Evolutionary conservation across 2,329 filamentous ascomycete genomes (phyloP).

Genomic region (Verticillium zaregamsianum): DNA sequence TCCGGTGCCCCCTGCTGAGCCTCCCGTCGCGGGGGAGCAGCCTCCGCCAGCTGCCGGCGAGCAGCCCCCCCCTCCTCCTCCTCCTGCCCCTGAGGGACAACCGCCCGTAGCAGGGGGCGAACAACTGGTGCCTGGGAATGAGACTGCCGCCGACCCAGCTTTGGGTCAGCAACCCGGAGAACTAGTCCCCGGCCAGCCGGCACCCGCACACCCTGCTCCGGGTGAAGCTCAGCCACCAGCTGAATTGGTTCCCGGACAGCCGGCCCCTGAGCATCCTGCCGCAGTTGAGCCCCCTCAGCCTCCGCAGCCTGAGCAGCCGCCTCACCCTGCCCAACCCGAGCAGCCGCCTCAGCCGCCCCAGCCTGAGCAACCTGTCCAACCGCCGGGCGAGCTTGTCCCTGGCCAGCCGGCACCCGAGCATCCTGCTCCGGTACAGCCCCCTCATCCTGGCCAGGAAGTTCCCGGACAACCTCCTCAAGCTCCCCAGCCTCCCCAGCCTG

Average conservation of each 20-base stretch:
- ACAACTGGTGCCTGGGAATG: neutral
- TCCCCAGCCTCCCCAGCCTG: neutral
- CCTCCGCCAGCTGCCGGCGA: too few relatives aligned
- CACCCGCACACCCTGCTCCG: neutral
- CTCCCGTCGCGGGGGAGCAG: neutral
- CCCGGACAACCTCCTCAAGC: neutral
- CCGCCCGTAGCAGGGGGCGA: neutral
- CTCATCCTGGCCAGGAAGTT: neutral
- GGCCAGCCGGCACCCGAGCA: neutral
- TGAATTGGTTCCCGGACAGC: neutral
- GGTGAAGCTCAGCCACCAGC: neutral
- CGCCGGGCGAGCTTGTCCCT: too few relatives aligned
- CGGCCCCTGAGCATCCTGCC: neutral
- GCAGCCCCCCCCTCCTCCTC: neutral
- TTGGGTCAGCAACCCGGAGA: neutral
- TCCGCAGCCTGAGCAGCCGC: neutral
- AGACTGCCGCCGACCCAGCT: neutral
- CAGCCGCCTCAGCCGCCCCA: neutral
- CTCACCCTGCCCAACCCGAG: neutral
- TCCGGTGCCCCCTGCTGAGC: neutral
- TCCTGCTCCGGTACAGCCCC: neutral
- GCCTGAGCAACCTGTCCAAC: neutral
- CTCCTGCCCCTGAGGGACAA: neutral
- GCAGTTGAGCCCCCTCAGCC: neutral
- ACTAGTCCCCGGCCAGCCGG: neutral